phyloP scores from a whole-genome alignment of 306 rosid genomes.

The Mucuna pruriens region DNA sequence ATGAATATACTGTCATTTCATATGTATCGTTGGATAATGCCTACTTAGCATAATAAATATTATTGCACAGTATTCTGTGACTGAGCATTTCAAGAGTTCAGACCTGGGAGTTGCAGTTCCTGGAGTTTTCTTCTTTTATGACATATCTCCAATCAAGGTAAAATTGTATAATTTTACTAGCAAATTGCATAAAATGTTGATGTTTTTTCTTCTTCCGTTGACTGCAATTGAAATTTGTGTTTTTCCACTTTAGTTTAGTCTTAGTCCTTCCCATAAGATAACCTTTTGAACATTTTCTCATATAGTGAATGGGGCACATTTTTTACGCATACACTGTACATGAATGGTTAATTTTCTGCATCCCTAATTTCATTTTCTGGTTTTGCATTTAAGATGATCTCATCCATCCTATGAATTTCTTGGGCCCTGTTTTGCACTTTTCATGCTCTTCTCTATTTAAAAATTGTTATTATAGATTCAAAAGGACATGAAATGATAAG shows the following conservation, averaged over 20 bases:
- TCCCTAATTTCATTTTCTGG: background rate
- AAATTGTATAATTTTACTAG: background rate
- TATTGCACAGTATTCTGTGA: slow-evolving; percentile 82
- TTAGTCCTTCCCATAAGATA: background rate
- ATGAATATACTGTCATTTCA: slow-evolving; percentile 18
- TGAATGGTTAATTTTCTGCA: background rate
- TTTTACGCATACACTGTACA: background rate
- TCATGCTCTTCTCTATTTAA: background rate
- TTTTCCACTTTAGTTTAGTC: background rate
- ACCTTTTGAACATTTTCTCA: background rate
- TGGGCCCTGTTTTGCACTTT: background rate
- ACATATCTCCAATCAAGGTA: slow-evolving; percentile 93
- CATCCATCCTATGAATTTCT: slow-evolving; percentile 16
- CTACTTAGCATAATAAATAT: slow-evolving; percentile 38
- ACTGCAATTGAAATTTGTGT: background rate
- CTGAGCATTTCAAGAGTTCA: slow-evolving; percentile 84
- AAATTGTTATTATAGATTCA: background rate
- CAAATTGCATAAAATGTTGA: slow-evolving; percentile 24
- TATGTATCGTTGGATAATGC: slow-evolving; percentile 21
- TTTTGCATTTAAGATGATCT: background rate
- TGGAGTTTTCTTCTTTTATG: slow-evolving; percentile 84
- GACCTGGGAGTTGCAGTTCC: slow-evolving; percentile 65
- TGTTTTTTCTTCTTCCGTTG: slow-evolving; percentile 9
- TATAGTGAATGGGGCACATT: background rate
- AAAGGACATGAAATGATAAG: background rate